Evolutionary conservation across 2,329 filamentous ascomycete species (phyloP), one percentile per base, ranked within the genome.

Genomic region (Endoconidiophora polonica): DNA sequence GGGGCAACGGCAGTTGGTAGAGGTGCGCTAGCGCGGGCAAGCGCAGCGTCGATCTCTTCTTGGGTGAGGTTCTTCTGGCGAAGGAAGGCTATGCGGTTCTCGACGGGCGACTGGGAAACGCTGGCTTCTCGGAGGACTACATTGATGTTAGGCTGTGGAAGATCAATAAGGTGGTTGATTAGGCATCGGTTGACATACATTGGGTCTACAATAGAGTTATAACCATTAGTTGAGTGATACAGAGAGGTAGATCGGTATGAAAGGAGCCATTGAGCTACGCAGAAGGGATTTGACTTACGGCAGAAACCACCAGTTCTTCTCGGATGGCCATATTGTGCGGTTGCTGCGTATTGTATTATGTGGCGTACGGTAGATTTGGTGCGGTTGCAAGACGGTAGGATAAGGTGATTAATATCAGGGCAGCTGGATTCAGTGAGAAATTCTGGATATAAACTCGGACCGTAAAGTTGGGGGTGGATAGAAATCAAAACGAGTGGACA

Each of bases 11-110:
- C 79, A 43, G 78, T 78, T 60, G 88, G 79, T 40, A 84, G 74
- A 57, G 96, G 74, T 14, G 91, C 84, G 38, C 77, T 71, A 44
- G 78, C 79, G 59, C 90, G 79, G 40, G 84, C 74, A 57, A 98
- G 74, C 14, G 93, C 84, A 37, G 77, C 72, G 61, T 91, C 85
- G 59, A 98, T 83, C 67, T 98, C 93, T 66, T 96, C 90, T 63
- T 91, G 84, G 1, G 90, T 96, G 49, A 98, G 74, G 65, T 98
- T 96, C 68, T 98, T 98, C 5, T 88, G 93, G 64, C 88, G 85
- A 18, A 98, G 73, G 59, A 98, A 98, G 6, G 87, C 83, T 53
- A 96, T 76, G 56, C 86, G 81, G 66, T 91, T 95, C 61, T 96
- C 91, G 55, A 94, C 69, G n/a, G 91, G 83, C 4, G 91, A 90